Conservation (phyloP, 2,329 filamentous ascomycete species). For the Endocalyx cinctus region DNA sequence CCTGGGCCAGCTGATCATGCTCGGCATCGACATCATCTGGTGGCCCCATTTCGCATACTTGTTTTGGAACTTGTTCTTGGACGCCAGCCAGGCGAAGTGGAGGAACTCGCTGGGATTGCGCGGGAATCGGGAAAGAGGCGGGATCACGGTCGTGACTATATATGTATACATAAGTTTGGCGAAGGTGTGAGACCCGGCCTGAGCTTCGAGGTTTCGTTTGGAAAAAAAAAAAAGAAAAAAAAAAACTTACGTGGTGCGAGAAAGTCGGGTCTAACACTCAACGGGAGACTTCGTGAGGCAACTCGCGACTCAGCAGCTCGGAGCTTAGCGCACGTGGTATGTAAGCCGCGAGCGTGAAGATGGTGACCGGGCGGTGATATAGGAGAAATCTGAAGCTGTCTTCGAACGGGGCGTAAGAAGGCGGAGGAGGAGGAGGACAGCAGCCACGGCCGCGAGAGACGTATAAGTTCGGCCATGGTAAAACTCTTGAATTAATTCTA, state of each 20-base stretch:
- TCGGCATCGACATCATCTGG: slow-evolving; percentile 42
- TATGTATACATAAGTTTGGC: no score
- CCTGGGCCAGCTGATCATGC: slow-evolving; percentile 34
- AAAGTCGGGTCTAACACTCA: no score
- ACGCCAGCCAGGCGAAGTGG: slow-evolving; percentile 17
- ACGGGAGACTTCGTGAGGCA: no score
- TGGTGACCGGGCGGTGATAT: no score
- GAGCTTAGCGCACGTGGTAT: no score
- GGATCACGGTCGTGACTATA: slow-evolving; percentile 22
- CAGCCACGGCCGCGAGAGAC: slow-evolving; percentile 14
- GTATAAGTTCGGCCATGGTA: slow-evolving; percentile 14
- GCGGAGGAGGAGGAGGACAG: slow-evolving; percentile 2
- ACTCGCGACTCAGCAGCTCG: no score
- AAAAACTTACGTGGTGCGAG: slow-evolving; percentile 20
- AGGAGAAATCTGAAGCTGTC: no score
- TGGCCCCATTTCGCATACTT: slow-evolving; percentile 30
- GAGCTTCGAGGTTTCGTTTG: no score
- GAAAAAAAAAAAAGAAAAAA: neutral
- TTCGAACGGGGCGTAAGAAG: neutral
- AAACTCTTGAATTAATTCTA: no score
- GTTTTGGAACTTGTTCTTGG: slow-evolving; percentile 32
- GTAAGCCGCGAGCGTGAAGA: no score
- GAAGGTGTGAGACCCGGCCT: neutral
- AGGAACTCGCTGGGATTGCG: slow-evolving; percentile 16
- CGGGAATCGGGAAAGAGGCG: slow-evolving; percentile 24